These are phyloP conservation scores for Fusarium agapanthi DNA, from an alignment of 2,329 filamentous ascomycete genomes.

Conservation along the genomic window DNA sequence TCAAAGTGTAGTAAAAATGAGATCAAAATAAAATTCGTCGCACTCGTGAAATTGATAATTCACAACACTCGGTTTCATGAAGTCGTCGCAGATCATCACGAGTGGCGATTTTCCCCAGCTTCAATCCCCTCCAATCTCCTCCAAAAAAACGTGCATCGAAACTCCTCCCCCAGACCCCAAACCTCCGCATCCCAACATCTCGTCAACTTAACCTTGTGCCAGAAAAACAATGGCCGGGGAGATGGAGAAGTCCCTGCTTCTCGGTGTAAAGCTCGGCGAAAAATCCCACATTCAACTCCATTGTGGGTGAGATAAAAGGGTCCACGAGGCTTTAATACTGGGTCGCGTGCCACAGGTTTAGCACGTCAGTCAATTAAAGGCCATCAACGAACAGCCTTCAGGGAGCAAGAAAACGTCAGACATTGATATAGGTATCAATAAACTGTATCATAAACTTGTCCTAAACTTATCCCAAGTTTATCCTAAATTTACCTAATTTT, in stretches of 20 bases:
- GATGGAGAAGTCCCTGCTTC: slow-evolving; percentile 3
- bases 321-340: slow-evolving; percentile 4
- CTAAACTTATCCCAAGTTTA: too few species aligned
- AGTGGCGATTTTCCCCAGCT: slow-evolving; percentile 21
- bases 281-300: background rate
- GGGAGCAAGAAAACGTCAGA: background rate
- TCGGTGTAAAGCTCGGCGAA: slow-evolving; percentile 21
- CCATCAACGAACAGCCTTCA: background rate
- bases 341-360: background rate
- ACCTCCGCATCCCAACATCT: slow-evolving; percentile 1
- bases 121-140: background rate
- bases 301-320: background rate
- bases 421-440: background rate
- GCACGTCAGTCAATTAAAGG: background rate
- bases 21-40: rapidly evolving
- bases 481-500: too few species aligned
- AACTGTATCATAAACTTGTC: background rate
- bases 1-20: background rate
- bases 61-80: background rate
- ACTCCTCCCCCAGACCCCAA: slow-evolving; percentile 15
- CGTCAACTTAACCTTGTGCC: background rate
- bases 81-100: background rate
- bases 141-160: background rate
- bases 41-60: rapidly evolving
- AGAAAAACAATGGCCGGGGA: background rate